A percentile compares a stretch with the other conserved stretches of the same genome.
Conservation (phyloP, 345 rosid genomes). For the Cardiospermum halicacabum region DNA sequence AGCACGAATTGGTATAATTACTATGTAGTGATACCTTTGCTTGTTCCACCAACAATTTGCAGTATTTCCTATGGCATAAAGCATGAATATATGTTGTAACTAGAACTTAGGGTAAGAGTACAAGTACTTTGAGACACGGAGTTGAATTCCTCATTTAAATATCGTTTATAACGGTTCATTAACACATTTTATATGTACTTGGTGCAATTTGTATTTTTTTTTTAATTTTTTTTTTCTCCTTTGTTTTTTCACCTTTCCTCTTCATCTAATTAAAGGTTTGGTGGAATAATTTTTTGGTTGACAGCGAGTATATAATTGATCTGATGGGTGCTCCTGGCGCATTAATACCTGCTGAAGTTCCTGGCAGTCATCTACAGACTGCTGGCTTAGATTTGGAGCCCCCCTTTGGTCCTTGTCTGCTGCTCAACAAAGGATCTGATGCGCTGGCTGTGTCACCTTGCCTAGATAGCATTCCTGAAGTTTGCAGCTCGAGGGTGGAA, state of each 20-base stretch:
- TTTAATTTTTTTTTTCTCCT: slow-evolving; percentile 9
- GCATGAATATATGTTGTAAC: background rate
- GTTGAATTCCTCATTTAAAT: background rate
- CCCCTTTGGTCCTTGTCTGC: slow-evolving; percentile 24
- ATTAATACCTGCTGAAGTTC: slow-evolving; percentile 84
- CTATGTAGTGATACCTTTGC: background rate
- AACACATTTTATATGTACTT: background rate
- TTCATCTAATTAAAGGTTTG: slow-evolving; percentile 13
- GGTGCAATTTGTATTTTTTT: background rate
- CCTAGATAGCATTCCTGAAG: slow-evolving; percentile 18
- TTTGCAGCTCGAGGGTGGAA: slow-evolving; percentile 21
- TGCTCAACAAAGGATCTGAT: slow-evolving; percentile 36
- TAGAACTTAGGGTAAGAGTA: slow-evolving; percentile 1
- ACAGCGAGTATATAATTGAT: slow-evolving; percentile 92
- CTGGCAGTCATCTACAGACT: slow-evolving; percentile 55
- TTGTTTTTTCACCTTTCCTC: background rate
- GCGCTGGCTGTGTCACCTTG: slow-evolving; percentile 24
- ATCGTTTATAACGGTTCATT: background rate
- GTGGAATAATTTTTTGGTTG: slow-evolving; percentile 21
- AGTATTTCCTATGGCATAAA: background rate
- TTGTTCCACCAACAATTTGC: background rate
- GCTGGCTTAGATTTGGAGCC: slow-evolving; percentile 41
- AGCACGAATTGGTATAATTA: background rate
- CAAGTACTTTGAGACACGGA: background rate
- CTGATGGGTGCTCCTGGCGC: slow-evolving; percentile 99